phyloP scores from a whole-genome alignment of 805 yeast genomes.

The Candida suzukii region DNA sequence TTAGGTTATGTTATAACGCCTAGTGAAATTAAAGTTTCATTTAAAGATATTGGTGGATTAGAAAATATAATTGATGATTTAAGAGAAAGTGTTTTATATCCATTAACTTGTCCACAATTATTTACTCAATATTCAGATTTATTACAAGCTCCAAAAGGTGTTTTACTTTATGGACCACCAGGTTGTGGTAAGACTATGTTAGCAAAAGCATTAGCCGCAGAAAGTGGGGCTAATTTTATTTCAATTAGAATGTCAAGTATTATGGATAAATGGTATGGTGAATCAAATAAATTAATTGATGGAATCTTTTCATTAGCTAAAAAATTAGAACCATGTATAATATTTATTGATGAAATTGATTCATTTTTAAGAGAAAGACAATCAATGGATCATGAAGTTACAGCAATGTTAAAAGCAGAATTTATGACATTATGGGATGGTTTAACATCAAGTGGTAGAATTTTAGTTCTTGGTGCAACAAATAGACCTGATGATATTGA shows the following conservation, averaged over 20 bases:
- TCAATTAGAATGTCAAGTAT: slow-evolving; percentile 89
- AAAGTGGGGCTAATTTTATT: slow-evolving; percentile 85
- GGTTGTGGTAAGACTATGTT: slow-evolving; percentile 98
- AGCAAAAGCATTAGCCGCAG: slow-evolving; percentile 90
- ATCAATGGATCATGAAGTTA: slow-evolving; percentile 87
- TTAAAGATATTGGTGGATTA: slow-evolving; percentile 85
- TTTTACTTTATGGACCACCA: slow-evolving; percentile 88
- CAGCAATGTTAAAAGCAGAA: slow-evolving; percentile 90
- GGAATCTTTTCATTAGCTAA: slow-evolving; percentile 87
- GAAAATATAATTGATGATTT: slow-evolving; percentile 77
- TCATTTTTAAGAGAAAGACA: slow-evolving; percentile 85
- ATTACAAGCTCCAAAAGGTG: slow-evolving; percentile 91
- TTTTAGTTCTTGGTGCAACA: slow-evolving; percentile 90
- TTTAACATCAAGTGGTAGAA: slow-evolving; percentile 61
- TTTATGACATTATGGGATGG: slow-evolving; percentile 99
- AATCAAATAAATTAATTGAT: slow-evolving; percentile 86
- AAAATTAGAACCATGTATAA: slow-evolving; percentile 89
- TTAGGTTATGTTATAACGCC: slow-evolving; percentile 78
- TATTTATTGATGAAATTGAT: slow-evolving; percentile 94
- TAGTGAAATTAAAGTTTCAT: slow-evolving; percentile 68
- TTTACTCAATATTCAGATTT: slow-evolving; percentile 62
- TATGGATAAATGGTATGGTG: slow-evolving; percentile 98
- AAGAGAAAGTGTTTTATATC: slow-evolving; percentile 82
- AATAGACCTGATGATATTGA: slow-evolving; percentile 90
- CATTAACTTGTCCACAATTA: slow-evolving; percentile 72